Base-by-base conservation (phyloP, 2,329 filamentous ascomycete species). In the Thermomyces lanuginosus region DNA sequence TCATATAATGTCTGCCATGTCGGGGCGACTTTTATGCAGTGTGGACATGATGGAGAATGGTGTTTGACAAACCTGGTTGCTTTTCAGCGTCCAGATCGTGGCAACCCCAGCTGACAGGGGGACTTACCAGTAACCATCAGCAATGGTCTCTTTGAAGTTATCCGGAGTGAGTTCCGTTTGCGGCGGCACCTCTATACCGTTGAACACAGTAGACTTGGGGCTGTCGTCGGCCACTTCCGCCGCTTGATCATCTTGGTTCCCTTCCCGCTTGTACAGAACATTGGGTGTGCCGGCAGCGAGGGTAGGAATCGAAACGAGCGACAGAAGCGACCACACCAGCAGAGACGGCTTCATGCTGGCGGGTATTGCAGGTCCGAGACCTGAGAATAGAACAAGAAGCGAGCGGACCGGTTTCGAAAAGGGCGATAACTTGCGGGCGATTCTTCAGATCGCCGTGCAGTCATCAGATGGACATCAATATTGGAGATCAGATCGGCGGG, bases 1-100 rank as follows among this genome's bases (percentile, higher is more conserved):
- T 98, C 89, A 63, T 95, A 92, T 8, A 86, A 55, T 4, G 84
- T 93, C 55, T 95, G 83, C 63, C 72, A 93, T 26, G 71, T 75
- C 5, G 89, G 89, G 27, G 80, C 82, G 44, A 82, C 79, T 26
- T 66, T 61, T 48, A 66, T 66, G 58, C 84, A 93, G 53, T 92
- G 82, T 24, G 64, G 65, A 53, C 63, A 66, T 17, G 49, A 47
- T 19, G 63, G 63, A 23, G 63, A 66, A 35, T 58, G 63, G 35
- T 63, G 55, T 42, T 66, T 66, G 15, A 66, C 48, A 36, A 65
- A 58, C 60, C 60, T 64, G 34, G 11, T 5, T 8, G 12, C 10
- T 16, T 24, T 14, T 3, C 18, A 24, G 14, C 11, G n/a, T 10
- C 16, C 20, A 21, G 4, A 20, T 16, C 14, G 16, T 18, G 21